Evolutionary conservation across 192 early-diverging fungal species (phyloP), one percentile per base, ranked within the genome.

Genomic region (Podila epigama): DNA sequence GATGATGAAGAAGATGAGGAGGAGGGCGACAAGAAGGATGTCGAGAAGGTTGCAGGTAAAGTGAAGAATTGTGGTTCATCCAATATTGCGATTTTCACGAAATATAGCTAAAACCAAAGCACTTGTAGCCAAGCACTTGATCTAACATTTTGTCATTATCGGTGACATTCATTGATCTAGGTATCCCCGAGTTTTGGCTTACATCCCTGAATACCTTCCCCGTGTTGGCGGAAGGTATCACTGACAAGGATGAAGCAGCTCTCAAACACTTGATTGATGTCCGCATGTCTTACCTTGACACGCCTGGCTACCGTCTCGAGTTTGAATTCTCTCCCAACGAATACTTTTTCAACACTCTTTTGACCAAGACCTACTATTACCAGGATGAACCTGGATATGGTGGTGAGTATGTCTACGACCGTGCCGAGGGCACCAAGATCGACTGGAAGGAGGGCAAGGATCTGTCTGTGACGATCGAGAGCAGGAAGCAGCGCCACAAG

Each of bases 401-500:
- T 40, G 94, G 94, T 48, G 93, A 95, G 72, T 90, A 96, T 56
- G 87, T 97, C 56, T 97, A 94, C 79, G 95, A 94, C 81, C 90
- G 91, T 80, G 96, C 96, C 29, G 90, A 95, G 81, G 98, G 96
- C 33, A 91, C 91, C 39, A 84, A 90, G 58, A 94, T 99, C 71
- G 73, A 93, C 51, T 99, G 98, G 98, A 98, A 98, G 84, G 94
- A 96, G 63, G 96, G 92, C 77, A 94, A 97, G 87, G 92, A 98
- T 82, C 88, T 99, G 48, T 92, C 91, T 63, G 90, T 97, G 56
- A 95, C 88, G 15, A 85, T 97, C 60, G 96, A 99, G 86, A 92
- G 95, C 82, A 97, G 96, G 89, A 98, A 96, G 85, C 98, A 99
- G 88, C 94, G 97, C 58, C 95, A 97, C 87, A 98, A 97, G 89